Base-by-base conservation (phyloP, 1,284 basidiomycete species). In the Malassezia globosa region DNA sequence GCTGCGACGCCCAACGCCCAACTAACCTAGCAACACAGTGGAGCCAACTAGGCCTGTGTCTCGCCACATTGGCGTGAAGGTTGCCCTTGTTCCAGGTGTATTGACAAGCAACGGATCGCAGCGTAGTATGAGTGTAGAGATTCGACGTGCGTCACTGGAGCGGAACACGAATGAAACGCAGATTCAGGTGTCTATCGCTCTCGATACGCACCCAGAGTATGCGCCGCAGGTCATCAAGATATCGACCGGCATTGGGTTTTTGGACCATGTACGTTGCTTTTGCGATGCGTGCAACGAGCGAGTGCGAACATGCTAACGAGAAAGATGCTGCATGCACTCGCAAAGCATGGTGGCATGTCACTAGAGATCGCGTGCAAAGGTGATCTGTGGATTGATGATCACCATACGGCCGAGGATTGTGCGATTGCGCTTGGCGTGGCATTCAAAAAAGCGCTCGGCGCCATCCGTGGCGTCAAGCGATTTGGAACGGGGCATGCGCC, bases 401-500 rank as follows among this genome's bases (percentile, higher is more conserved):
- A 99, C 73, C 94, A 99, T 76, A 88, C 92, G 37, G 88, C 92
- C 78, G 72, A 95, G 79, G 90, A 95, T 74, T 85, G 82, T 70
- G 88, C 89, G 10, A 82, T 95, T 52, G 89, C 87, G 4, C 78
- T 96, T 8, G 90, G 90, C 11, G 82, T 83, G 21, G 92, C 88
- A 14, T 97, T 97, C 77, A 96, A 95, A 73, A 77, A 87, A 72
- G 94, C 94, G 14, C 76, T 99, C 27, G 92, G 94, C 25, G 88
- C 94, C 5, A 81, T 95, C 33, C 83, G 83, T 55, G 94, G 94
- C 10, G 97, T 99, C 69, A 82, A 82, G 67, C 80, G 94, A 51
- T 99, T 95, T 72, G 94, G 94, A 13, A 94, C 85, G 23, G 94
- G 88, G 5, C 92, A 89, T 71, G 94, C 94, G 5, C 94, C 94